Conservation (phyloP, 1,284 basidiomycete genomes). For the Ganoderma sp. region DNA sequence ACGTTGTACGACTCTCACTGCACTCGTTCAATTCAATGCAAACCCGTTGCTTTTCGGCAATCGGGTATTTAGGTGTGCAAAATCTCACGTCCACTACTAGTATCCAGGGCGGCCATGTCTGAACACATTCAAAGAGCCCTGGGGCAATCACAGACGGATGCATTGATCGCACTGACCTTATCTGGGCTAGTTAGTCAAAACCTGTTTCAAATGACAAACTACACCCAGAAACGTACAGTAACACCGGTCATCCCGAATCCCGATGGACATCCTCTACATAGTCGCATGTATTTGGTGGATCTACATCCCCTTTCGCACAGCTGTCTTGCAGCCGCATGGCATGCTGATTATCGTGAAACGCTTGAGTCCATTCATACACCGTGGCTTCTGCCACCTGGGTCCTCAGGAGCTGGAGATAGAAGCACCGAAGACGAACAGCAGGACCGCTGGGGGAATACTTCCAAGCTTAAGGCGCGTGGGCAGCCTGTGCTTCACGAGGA, state of each 20-base stretch:
- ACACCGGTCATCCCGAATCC: conserved; percentile 1
- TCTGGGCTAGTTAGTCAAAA: no score
- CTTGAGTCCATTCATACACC: background rate
- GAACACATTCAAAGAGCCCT: no score
- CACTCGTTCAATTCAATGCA: no score
- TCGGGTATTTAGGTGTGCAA: no score
- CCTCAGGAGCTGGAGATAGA: background rate
- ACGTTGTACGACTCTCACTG: no score
- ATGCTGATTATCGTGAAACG: background rate
- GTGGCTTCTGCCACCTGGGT: background rate
- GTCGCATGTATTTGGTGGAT: background rate
- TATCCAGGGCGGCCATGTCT: no score
- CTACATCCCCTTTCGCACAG: background rate
- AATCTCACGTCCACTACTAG: no score
- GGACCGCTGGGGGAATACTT: background rate
- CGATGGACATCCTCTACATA: background rate
- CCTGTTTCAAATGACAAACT: background rate
- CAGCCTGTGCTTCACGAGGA: no score
- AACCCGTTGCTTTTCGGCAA: no score
- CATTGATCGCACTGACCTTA: no score
- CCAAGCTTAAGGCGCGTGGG: background rate
- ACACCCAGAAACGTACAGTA: background rate
- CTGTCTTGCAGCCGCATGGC: background rate
- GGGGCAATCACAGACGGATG: no score
- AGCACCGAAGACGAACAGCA: background rate